These are phyloP conservation scores for Solanum infundibuliforme DNA, from an alignment of 257 asterid species.

Conservation along the genomic window DNA sequence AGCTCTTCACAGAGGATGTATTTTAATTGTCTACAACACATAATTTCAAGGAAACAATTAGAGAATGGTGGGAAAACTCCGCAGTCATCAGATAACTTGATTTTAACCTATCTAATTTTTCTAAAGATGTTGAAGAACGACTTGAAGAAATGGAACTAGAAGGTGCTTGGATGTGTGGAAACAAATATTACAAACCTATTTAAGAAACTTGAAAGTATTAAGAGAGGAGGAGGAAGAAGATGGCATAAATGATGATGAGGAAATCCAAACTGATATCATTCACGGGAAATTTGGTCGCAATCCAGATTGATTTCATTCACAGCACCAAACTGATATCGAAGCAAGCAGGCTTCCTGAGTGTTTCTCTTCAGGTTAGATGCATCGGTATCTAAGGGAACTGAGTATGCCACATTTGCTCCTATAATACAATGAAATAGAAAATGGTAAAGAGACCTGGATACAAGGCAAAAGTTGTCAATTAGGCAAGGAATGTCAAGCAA, in stretches of 20 bases:
- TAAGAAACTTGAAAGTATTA: not conserved
- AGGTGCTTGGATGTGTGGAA: not conserved
- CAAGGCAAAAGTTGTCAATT: not conserved
- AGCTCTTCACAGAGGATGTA: not conserved
- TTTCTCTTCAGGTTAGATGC: constrained; percentile 16
- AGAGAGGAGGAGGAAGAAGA: not conserved
- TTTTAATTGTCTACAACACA: not conserved
- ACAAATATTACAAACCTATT: not conserved
- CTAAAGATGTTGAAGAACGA: not conserved
- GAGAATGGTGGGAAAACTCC: not conserved
- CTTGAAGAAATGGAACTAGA: not conserved
- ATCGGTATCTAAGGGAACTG: constrained; percentile 4
- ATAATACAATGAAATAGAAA: not conserved
- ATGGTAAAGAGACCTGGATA: not conserved
- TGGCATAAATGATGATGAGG: not conserved
- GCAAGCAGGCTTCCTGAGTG: constrained; percentile 21
- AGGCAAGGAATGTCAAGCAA: not conserved
- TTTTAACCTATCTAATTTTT: not conserved
- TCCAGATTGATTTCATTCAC: constrained; percentile 7
- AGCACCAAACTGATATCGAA: constrained; percentile 14
- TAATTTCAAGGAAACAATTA: not conserved
- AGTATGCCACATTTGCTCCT: constrained; percentile 17
- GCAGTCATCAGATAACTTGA: not conserved
- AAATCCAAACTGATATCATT: not conserved
- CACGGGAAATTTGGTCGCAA: not conserved